Conservation (phyloP, 2,329 filamentous ascomycete genomes). For the Podosphaera fusca region DNA sequence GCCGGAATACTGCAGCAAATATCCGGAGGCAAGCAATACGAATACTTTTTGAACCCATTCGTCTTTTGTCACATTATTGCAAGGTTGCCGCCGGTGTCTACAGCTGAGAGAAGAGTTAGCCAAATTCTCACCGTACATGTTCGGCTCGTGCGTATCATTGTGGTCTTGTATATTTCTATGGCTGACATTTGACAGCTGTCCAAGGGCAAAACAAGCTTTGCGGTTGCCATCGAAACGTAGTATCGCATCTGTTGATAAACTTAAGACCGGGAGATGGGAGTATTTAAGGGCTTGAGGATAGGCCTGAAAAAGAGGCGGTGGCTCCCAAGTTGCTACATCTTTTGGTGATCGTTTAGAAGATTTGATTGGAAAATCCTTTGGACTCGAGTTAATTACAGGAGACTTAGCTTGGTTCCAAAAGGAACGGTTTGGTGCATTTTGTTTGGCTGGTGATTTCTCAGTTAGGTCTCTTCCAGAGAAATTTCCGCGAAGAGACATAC, state of each 20-base stretch:
- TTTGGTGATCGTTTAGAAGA: constrained; percentile 6
- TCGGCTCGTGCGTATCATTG: constrained; percentile 15
- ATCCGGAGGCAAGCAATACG: constrained; percentile 44
- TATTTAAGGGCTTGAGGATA: constrained; percentile 68
- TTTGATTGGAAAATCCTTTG: constrained; percentile 5
- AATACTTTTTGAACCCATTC: constrained; percentile 54
- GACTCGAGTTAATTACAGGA: too few species aligned
- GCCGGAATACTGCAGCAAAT: constrained; percentile 50
- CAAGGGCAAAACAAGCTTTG: constrained; percentile 6
- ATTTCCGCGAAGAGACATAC: too few species aligned
- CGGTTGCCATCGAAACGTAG: constrained; percentile 30
- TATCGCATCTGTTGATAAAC: constrained; percentile 44
- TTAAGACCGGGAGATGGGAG: constrained; percentile 43
- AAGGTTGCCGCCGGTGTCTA: constrained; percentile 13
- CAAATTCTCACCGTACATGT: constrained; percentile 12
- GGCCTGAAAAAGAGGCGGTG: constrained; percentile 64
- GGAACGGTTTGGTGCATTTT: too few species aligned
- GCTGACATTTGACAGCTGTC: not conserved
- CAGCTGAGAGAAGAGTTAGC: not conserved
- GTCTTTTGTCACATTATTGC: constrained; percentile 20
- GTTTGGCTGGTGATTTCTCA: too few species aligned
- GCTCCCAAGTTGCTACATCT: constrained; percentile 27
- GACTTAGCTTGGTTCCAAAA: too few species aligned
- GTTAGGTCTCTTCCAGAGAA: too few species aligned
- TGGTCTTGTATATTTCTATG: not conserved